These are phyloP conservation scores for Paraphaeosphaeria minitans DNA, from an alignment of 2,329 filamentous ascomycete species.

Conservation along the genomic window DNA sequence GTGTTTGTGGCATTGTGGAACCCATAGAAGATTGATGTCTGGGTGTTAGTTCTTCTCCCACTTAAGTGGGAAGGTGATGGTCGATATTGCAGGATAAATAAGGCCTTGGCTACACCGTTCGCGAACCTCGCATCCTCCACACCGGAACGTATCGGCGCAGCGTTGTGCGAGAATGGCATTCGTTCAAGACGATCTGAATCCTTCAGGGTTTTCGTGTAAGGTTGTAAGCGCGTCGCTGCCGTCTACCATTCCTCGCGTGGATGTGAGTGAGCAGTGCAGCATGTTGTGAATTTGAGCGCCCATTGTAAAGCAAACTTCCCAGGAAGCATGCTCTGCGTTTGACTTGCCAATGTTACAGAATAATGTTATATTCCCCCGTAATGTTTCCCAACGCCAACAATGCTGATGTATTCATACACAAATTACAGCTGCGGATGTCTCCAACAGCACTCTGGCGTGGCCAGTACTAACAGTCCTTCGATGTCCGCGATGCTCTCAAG, in stretches of 20 bases:
- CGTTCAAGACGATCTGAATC: not conserved
- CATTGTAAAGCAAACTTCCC: not conserved
- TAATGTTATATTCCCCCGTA: conserved; percentile 3
- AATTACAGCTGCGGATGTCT: not conserved
- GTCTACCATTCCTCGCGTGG: not conserved
- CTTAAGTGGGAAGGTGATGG: conserved; percentile 7
- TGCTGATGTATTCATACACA: conserved; percentile 5
- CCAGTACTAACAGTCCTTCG: not conserved
- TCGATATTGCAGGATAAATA: conserved; percentile 12
- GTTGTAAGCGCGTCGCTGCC: not conserved
- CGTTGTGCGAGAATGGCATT: not conserved
- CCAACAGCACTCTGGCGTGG: not conserved
- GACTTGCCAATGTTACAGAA: not conserved
- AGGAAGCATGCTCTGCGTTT: no score
- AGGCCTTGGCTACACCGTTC: conserved; percentile 4
- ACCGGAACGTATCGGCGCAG: not conserved
- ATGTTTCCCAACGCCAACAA: not conserved
- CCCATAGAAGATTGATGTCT: not conserved
- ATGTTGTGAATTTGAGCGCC: not conserved
- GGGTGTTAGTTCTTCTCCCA: not conserved
- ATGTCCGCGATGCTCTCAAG: not conserved
- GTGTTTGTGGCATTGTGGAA: not conserved
- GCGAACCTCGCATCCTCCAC: not conserved
- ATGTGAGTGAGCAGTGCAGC: not conserved
- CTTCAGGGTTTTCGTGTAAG: not conserved